Evolutionary conservation across 331 rosid species (phyloP), one percentile per base, ranked within the genome.

Genomic region (Ulmus americana): DNA sequence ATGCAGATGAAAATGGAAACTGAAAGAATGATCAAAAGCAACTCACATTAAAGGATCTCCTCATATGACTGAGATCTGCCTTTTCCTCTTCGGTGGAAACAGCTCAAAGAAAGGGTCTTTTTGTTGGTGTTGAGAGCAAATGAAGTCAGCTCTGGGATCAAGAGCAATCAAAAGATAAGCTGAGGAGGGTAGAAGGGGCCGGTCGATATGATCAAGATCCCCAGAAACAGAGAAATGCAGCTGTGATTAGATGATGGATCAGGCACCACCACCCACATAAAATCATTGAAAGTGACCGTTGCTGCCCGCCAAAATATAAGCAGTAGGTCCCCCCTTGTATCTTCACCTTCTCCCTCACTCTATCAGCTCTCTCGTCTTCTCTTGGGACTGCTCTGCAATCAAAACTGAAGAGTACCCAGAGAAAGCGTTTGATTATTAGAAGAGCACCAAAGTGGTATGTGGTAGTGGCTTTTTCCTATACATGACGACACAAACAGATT

Each of bases 1-100:
- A 13, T 39, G 64, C 51, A 5, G 49, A 70, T 51, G 3, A 39
- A 59, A 39, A 18, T 1, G 45, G 18, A 66, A 13, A 55, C 12
- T 40, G 38, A 39, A 46, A 10, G 22, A 6, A 35, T 28, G 53
- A 53, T 52, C 9, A 62, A 59, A 69, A 64, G 63, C 4, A n/a
- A 77, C 91, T 82, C 76, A 85, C 85, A 16, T 58, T 65, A 46
- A 81, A 84, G 73, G 73, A 71, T 71, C 54, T 84, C 84, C 55
- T 86, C 90, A 86, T 84, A 76, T 59, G 87, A 83, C 5, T 79
- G 79, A 76, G 90, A 86, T 86, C 88, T 78, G 59, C 61, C 48
- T 41, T 76, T 70, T 68, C 70, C 73, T 45, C 67, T 28, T 28
- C 0, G 35, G 35, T 28, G 35, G 35, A 28, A 28, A 28, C 35